These are phyloP conservation scores for Elaphomyces granulatus DNA, from an alignment of 495 filamentous ascomycete genomes.

Conservation along the genomic window DNA sequence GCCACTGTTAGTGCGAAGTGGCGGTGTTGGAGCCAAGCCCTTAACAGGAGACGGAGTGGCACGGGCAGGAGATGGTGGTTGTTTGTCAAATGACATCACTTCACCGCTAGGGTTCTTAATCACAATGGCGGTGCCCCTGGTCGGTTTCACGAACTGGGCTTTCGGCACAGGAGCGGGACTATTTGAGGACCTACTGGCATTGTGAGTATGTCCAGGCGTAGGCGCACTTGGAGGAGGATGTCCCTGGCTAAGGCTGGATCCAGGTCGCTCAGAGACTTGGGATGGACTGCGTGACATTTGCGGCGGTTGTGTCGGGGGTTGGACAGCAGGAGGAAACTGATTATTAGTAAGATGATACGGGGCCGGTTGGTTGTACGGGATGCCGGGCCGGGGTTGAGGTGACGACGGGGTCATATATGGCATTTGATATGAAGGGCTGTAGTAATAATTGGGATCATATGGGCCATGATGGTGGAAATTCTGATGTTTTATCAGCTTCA, in stretches of 20 bases:
- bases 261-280: conserved; percentile 67
- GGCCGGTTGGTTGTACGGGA: conserved; percentile 33
- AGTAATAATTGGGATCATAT: conserved; percentile 39
- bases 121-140: conserved; percentile 53
- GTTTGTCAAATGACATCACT: conserved; percentile 43
- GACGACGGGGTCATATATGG: conserved; percentile 39
- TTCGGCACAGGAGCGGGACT: conserved; percentile 36
- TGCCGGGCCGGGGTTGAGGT: conserved; percentile 38
- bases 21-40: conserved; percentile 49
- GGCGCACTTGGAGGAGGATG: conserved; percentile 44
- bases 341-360: conserved; percentile 32
- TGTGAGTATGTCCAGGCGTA: conserved; percentile 43
- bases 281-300: conserved; percentile 75
- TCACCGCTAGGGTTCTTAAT: conserved; percentile 71
- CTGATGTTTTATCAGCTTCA: conserved; percentile 45
- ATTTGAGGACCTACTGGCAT: conserved; percentile 40
- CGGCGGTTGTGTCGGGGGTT: conserved; percentile 39
- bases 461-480: conserved; percentile 23
- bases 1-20: conserved; percentile 37
- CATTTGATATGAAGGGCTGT: conserved; percentile 29
- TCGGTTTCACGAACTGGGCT: conserved; percentile 38
- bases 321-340: conserved; percentile 39
- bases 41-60: conserved; percentile 44
- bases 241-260: conserved; percentile 61
- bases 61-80: conserved; percentile 39